Percentiles rank a stretch among this genome's conserved stretches.
These are phyloP conservation scores for Pseudonectria buxi DNA, from an alignment of 2,329 filamentous ascomycete genomes.

Conservation along the genomic window DNA sequence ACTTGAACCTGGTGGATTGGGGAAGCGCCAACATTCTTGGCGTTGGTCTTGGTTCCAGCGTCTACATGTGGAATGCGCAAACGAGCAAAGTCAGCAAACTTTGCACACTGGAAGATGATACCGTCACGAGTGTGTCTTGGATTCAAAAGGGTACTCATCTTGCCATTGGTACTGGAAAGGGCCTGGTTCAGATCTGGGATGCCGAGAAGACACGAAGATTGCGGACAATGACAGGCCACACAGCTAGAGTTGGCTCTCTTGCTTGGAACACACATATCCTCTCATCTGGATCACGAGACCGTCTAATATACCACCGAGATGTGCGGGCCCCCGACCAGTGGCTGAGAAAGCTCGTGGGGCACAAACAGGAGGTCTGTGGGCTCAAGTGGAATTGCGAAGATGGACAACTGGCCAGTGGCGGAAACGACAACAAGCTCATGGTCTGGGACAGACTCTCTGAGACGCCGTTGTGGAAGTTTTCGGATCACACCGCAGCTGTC, in stretches of 20 bases:
- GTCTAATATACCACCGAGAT: slow-evolving; percentile 90
- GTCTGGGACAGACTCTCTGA: slow-evolving; percentile 97
- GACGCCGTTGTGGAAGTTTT: slow-evolving; percentile 87
- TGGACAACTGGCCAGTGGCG: slow-evolving; percentile 87
- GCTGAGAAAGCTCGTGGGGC: slow-evolving; percentile 77
- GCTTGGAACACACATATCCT: slow-evolving; percentile 99
- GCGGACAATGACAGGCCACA: slow-evolving; percentile 95
- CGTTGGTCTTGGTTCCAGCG: slow-evolving; percentile 84
- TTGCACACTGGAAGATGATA: slow-evolving; percentile 87
- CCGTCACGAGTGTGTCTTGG: slow-evolving; percentile 95
- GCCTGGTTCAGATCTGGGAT: slow-evolving; percentile 96
- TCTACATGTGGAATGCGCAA: slow-evolving; percentile 98
- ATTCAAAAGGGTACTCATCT: slow-evolving; percentile 96
- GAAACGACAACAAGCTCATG: slow-evolving; percentile 98
- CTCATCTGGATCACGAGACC: slow-evolving; percentile 88
- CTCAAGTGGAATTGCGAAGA: slow-evolving; percentile 97
- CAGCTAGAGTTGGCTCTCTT: slow-evolving; percentile 82
- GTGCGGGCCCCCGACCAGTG: slow-evolving; percentile 89
- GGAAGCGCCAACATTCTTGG: slow-evolving; percentile 90
- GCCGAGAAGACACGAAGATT: slow-evolving; percentile 78
- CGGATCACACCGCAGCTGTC: slow-evolving; percentile 89
- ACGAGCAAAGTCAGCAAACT: slow-evolving; percentile 88
- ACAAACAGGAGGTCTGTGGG: slow-evolving; percentile 97
- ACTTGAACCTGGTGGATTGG: slow-evolving; percentile 96
- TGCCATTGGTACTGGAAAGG: slow-evolving; percentile 90